Percentiles rank a stretch among this genome's conserved stretches.
Evolutionary conservation across 495 filamentous ascomycete genomes (phyloP).

Genomic region (Trichocladium antarcticum): DNA sequence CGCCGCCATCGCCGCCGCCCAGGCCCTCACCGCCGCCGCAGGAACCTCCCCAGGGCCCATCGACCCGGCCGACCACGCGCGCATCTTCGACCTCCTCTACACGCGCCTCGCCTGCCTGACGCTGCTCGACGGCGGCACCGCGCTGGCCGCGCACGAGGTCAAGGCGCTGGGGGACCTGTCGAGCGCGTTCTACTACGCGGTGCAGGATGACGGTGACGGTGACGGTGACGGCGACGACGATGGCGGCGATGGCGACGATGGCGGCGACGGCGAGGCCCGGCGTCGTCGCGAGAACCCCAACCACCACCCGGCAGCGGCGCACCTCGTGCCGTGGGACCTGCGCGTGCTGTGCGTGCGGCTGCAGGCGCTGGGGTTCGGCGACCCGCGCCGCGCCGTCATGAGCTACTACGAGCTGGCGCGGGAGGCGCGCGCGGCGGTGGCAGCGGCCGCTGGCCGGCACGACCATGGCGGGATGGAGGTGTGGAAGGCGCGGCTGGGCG

Average conservation of each 20-base stretch:
- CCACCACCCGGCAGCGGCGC: slow-evolving; percentile 19
- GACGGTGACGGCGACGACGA: slow-evolving; percentile 16
- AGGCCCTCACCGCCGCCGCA: slow-evolving; percentile 51
- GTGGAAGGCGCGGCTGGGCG: slow-evolving; percentile 59
- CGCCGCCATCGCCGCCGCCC: slow-evolving; percentile 61
- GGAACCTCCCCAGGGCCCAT: slow-evolving; percentile 22
- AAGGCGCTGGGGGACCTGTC: slow-evolving; percentile 74
- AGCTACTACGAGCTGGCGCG: slow-evolving; percentile 78
- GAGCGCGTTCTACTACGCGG: slow-evolving; percentile 54
- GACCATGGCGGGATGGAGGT: slow-evolving; percentile 40
- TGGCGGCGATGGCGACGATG: no score
- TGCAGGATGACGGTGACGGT: slow-evolving; percentile 25
- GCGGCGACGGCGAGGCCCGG: not conserved
- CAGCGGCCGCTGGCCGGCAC: slow-evolving; percentile 21
- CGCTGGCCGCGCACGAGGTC: slow-evolving; percentile 74
- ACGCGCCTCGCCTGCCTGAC: slow-evolving; percentile 73
- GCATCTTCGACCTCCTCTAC: slow-evolving; percentile 70
- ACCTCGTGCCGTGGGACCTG: slow-evolving; percentile 79
- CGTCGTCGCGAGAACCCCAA: no score
- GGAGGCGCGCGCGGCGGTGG: slow-evolving; percentile 53
- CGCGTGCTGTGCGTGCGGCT: slow-evolving; percentile 70
- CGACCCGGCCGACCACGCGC: slow-evolving; percentile 43
- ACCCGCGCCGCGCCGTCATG: slow-evolving; percentile 73
- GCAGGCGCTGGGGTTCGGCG: slow-evolving; percentile 73
- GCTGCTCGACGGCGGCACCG: slow-evolving; percentile 49